These are phyloP conservation scores for Cladophialophora exuberans DNA, from an alignment of 2,329 filamentous ascomycete species.

Conservation along the genomic window DNA sequence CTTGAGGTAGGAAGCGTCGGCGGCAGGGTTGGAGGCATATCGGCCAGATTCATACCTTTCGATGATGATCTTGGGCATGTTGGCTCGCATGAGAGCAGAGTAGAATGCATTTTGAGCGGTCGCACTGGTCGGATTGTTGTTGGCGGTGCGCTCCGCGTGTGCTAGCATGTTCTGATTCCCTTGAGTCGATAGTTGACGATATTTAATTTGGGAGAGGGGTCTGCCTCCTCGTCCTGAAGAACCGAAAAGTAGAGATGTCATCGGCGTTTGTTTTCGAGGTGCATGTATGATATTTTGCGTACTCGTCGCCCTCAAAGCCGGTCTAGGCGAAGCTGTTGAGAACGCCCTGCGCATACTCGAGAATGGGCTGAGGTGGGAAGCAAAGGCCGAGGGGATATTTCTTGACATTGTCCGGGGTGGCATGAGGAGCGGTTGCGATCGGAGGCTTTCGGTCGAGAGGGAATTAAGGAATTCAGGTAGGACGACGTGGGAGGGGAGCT, in stretches of 20 bases:
- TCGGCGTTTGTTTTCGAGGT: slow-evolving; percentile 6
- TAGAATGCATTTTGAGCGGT: slow-evolving; percentile 94
- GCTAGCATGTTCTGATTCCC: slow-evolving; percentile 66
- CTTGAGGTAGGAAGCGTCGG: slow-evolving; percentile 77
- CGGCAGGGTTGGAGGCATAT: slow-evolving; percentile 77
- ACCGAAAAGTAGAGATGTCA: slow-evolving; percentile 25
- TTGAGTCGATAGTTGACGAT: slow-evolving; percentile 28
- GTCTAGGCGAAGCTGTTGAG: slow-evolving; percentile 12
- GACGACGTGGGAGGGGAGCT: slow-evolving; percentile 12
- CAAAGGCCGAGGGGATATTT: slow-evolving; percentile 16
- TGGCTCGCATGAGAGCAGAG: slow-evolving; percentile 83
- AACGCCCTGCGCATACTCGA: slow-evolving; percentile 15
- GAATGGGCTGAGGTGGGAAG: slow-evolving; percentile 8
- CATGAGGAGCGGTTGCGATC: background rate
- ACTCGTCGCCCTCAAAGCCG: background rate
- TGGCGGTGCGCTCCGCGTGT: slow-evolving; percentile 86
- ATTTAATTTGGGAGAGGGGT: slow-evolving; percentile 6
- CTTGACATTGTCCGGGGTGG: slow-evolving; percentile 18
- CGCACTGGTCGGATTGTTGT: slow-evolving; percentile 85
- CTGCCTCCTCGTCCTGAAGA: slow-evolving; percentile 10
- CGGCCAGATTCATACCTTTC: slow-evolving; percentile 85
- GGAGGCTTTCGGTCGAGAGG: slow-evolving; percentile 15
- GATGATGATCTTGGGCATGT: slow-evolving; percentile 90
- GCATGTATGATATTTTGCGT: background rate
- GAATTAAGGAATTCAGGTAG: slow-evolving; percentile 24